Evolutionary conservation across 1,284 basidiomycete genomes (phyloP), one percentile per base, ranked within the genome.

Genomic region (Trichosporon ovoides): DNA sequence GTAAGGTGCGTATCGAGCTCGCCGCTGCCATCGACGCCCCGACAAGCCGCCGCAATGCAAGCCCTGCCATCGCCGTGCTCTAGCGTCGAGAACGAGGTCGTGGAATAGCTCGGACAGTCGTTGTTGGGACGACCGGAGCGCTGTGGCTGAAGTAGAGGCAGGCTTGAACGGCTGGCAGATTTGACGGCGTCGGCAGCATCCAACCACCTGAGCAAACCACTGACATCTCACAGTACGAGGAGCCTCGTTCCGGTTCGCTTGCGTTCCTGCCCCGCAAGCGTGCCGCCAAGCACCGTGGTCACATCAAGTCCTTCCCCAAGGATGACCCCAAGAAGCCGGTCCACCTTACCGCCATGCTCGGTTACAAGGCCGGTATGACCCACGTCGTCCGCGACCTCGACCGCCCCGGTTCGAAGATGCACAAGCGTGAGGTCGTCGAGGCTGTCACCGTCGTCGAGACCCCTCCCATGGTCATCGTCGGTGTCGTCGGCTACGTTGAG

Each of bases 361-460:
- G 95, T 72, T 99, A 97, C 89, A 98, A 99, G 87, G 96, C 95
- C 69, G 96, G 96, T 77, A 98, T 98, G 96, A 97, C 93, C 81
- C 96, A 99, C 80, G 85, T 98, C 74, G 95, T 99, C 66, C 91
- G 96, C 78, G 96, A 99, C 78, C 90, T 98, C 72, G 96, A 98
- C 82, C 91, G 95, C 79, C 94, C 95, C 59, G 96, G 95, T 69
- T 97, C 93, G 75, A 95, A 97, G 83, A 95, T 96, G 92, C 93
- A 97, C 88, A 97, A 96, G 83, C 88, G 91, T 79, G 96, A 99
- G 82, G 88, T 99, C 66, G 96, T 99, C 67, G 96, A 99, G 84
- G 92, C 95, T 53, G 94, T 95, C 71, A 89, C 92, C 67, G 81
- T 98, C 77, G 80, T 99, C 74, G 96, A 99, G 83, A 97, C 95